phyloP scores from a whole-genome alignment of 495 filamentous ascomycete species.

The Neurospora sp. region DNA sequence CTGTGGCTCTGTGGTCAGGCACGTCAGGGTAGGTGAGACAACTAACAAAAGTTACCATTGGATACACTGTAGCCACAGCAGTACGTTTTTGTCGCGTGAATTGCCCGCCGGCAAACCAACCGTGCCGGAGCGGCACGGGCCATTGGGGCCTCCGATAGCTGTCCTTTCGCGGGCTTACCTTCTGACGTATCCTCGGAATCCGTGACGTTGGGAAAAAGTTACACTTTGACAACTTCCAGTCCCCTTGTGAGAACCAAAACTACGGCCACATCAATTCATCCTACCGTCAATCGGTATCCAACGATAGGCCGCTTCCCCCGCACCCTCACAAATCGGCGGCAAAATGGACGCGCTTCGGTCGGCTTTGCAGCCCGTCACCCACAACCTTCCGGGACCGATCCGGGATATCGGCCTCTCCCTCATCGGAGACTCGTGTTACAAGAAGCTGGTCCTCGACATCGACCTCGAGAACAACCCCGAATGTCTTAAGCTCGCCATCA shows the following conservation, averaged over 20 bases:
- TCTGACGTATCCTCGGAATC: background rate
- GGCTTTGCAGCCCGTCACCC: constrained; percentile 66
- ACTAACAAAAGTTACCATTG: background rate
- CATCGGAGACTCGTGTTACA: constrained; percentile 77
- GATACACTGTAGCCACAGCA: background rate
- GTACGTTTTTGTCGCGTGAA: background rate
- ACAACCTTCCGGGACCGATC: constrained; percentile 69
- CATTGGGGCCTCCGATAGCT: background rate
- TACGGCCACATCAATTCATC: background rate
- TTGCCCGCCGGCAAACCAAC: background rate
- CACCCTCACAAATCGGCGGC: background rate
- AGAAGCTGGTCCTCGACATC: constrained; percentile 67
- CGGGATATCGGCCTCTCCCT: constrained; percentile 64
- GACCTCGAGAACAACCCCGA: constrained; percentile 53
- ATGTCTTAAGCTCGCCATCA: constrained; percentile 80
- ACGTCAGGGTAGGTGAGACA: background rate
- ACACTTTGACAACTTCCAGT: background rate
- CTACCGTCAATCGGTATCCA: background rate
- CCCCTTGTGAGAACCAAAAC: background rate
- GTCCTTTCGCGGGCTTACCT: background rate
- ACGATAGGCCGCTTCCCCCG: background rate
- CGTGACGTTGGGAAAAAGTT: background rate
- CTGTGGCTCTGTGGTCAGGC: background rate
- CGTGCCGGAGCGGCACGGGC: background rate
- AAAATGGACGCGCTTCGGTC: constrained; percentile 49